Evolutionary conservation across 768 basidiomycete genomes (phyloP).

Genomic region (Rhodotorula taiwanensis): DNA sequence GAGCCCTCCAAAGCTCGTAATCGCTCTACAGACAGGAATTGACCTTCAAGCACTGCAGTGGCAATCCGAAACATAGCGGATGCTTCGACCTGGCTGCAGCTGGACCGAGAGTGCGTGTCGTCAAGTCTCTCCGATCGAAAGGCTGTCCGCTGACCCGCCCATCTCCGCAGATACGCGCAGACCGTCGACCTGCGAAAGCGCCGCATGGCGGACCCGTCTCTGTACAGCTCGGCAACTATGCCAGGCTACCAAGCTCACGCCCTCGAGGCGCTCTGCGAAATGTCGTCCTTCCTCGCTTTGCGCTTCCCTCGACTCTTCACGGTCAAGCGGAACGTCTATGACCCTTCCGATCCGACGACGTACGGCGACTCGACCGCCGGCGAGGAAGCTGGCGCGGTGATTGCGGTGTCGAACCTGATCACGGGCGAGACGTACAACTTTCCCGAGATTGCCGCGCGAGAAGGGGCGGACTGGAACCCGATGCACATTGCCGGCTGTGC

Average conservation of each 20-base stretch:
- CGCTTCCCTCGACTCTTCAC: slow-evolving; percentile 58
- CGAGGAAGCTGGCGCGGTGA: not conserved
- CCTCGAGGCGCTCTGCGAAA: slow-evolving; percentile 48
- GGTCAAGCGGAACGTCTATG: slow-evolving; percentile 48
- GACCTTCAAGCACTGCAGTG: not conserved
- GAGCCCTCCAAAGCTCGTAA: not conserved
- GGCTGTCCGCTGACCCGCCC: not conserved
- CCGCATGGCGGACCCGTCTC: not conserved
- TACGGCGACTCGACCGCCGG: slow-evolving; percentile 4
- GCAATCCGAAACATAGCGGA: slow-evolving; percentile 1
- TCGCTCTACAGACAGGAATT: rapidly evolving
- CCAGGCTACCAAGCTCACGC: slow-evolving; percentile 49
- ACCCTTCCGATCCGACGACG: slow-evolving; percentile 21
- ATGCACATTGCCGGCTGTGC: slow-evolving; percentile 45
- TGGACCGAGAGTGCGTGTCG: not conserved
- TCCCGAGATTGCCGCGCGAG: slow-evolving; percentile 53
- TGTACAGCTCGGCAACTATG: slow-evolving; percentile 49
- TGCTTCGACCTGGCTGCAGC: not conserved
- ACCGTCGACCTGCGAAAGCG: not conserved
- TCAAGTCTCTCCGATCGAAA: too few species aligned
- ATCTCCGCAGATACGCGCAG: not conserved
- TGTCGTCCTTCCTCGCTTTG: slow-evolving; percentile 59
- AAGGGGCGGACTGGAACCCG: slow-evolving; percentile 47
- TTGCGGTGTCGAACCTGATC: slow-evolving; percentile 8
- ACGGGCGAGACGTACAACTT: slow-evolving; percentile 47